Conservation (phyloP, 2,329 filamentous ascomycete genomes). For the Teratosphaeria nubilosa region DNA sequence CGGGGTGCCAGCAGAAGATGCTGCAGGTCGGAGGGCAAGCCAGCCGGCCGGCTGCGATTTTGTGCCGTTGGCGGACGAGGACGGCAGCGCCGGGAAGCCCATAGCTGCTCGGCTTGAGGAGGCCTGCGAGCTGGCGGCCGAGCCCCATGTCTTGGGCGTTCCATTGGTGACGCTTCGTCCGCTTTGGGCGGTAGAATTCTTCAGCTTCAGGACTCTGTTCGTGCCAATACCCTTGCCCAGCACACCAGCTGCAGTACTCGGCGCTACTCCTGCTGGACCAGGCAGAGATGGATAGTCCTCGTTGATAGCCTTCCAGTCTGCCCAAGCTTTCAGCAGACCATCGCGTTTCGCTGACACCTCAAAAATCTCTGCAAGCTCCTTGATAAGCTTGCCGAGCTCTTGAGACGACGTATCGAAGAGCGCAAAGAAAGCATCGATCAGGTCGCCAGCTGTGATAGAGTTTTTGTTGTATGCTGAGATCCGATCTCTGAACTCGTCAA, state of each 20-base stretch:
- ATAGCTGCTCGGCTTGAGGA: slow-evolving; percentile 7
- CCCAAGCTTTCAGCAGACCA: slow-evolving; percentile 72
- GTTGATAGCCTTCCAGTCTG: slow-evolving; percentile 90
- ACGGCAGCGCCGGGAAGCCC: slow-evolving; percentile 20
- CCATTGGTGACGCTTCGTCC: slow-evolving; percentile 32
- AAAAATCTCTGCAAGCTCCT: slow-evolving; percentile 86
- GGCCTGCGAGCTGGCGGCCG: slow-evolving; percentile 18
- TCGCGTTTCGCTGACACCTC: slow-evolving; percentile 70
- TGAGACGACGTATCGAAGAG: slow-evolving; percentile 72
- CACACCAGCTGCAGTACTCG: slow-evolving; percentile 38
- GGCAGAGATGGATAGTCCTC: slow-evolving; percentile 90
- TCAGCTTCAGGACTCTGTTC: slow-evolving; percentile 54
- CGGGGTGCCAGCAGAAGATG: slow-evolving; percentile 20
- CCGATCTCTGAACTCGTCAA: slow-evolving; percentile 65
- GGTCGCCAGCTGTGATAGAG: slow-evolving; percentile 58
- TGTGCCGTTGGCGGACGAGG: slow-evolving; percentile 8
- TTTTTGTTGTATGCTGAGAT: slow-evolving; percentile 70
- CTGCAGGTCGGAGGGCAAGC: slow-evolving; percentile 21
- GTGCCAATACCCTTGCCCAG: slow-evolving; percentile 45
- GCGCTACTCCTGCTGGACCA: slow-evolving; percentile 58
- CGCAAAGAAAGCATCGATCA: slow-evolving; percentile 80
- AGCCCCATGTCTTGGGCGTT: slow-evolving; percentile 46
- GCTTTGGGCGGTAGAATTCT: slow-evolving; percentile 60
- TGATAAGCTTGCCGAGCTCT: slow-evolving; percentile 77
- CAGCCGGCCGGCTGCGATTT: slow-evolving; percentile 15